A percentile compares a stretch with the other conserved stretches of the same genome.
These are phyloP conservation scores for Ettlia oleoabundans DNA, from an alignment of 139 green algal species.

Conservation along the genomic window DNA sequence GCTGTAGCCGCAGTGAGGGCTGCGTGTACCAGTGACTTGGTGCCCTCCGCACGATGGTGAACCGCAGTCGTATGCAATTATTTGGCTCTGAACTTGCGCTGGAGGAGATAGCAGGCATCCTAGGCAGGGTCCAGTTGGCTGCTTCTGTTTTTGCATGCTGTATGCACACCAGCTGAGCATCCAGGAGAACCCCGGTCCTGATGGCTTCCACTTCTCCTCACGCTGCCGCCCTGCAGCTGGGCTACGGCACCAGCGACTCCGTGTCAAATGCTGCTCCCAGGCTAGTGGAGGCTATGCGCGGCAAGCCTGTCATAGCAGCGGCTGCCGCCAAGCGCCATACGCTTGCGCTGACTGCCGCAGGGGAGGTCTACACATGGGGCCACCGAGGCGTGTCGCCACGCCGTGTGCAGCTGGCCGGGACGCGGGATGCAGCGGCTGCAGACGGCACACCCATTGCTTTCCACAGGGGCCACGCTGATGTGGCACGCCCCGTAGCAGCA, in stretches of 20 bases:
- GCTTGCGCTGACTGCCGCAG: constrained; percentile 74
- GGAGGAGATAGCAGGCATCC: no score
- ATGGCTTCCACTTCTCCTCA: neutral
- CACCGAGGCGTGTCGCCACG: constrained; percentile 73
- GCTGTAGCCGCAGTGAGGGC: no score
- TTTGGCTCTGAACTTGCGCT: no score
- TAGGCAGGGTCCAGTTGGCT: no score
- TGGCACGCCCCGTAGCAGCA: constrained; percentile 66
- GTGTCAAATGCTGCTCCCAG: constrained; percentile 70
- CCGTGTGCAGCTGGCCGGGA: constrained; percentile 66
- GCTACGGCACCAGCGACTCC: constrained; percentile 84
- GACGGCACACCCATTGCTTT: constrained; percentile 55
- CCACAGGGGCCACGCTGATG: constrained; percentile 73
- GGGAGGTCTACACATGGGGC: constrained; percentile 89
- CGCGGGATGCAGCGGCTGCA: neutral
- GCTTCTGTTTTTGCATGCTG: no score
- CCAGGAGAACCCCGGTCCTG: neutral
- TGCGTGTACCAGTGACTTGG: no score
- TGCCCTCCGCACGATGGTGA: no score
- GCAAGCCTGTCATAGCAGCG: constrained; percentile 64
- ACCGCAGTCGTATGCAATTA: no score
- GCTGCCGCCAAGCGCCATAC: constrained; percentile 92
- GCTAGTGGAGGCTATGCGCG: constrained; percentile 83
- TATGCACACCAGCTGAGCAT: no score
- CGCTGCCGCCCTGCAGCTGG: constrained; percentile 65